Evolutionary conservation across 2,329 filamentous ascomycete species (phyloP), one percentile per base, ranked within the genome.

Genomic region (Ceratocystis variospora): DNA sequence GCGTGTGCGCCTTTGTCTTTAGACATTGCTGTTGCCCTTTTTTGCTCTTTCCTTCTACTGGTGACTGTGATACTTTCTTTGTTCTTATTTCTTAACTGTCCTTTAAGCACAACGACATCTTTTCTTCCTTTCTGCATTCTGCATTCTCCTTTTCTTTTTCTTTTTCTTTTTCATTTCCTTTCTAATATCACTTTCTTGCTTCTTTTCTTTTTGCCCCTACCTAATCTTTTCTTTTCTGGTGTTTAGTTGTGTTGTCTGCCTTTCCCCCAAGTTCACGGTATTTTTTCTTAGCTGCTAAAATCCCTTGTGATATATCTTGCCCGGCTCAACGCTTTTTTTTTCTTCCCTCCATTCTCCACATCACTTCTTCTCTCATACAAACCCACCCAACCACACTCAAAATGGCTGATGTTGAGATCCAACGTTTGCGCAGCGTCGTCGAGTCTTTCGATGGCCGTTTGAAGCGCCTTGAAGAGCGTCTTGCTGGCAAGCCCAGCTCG

Each of bases 361-460:
- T 45, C 63, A 61, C 22, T 22, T n/a, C 62, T 55, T 45, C 62
- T 57, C 62, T 67, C 41, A 64, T 50, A 59, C 61, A 61, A 68
- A 68, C 71, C 53, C 61, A 33, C 62, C 57, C 57, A 46, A 59
- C 68, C 22, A 69, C 71, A 72, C 75, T 76, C 78, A 82, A 77
- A 82, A 96, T 96, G 92, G 86, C 93, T 78, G 87, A 89, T 75
- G 89, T 94, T 75, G 85, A 91, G 76, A 85, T 96, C 75, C 86
- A 91, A 77, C 83, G 87, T 78, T 85, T 97, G 74, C 91, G 92
- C 80, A 84, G 87, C 79, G 84, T 91, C 74, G 87, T 97, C 76
- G 81, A 84, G 75, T 84, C 85, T 78, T 87, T 99, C 72, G 91
- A 97, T 79, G 80, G 84, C 75, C 88, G 93, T 74, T 88, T 99